These are phyloP conservation scores for Capsella bursapastoris DNA, from an alignment of 345 rosid species.

Conservation along the genomic window DNA sequence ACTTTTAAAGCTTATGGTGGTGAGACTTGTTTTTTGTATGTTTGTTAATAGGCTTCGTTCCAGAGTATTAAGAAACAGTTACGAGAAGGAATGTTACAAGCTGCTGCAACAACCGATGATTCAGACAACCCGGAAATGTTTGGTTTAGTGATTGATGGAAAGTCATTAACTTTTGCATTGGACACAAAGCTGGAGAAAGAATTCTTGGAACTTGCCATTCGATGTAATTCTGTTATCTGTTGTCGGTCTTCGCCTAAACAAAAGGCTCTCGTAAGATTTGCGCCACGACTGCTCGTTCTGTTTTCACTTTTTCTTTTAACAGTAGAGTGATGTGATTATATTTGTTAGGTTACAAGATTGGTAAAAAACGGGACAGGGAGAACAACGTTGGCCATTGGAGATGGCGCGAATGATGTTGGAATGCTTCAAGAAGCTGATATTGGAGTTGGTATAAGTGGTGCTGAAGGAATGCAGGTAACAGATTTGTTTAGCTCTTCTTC, in stretches of 20 bases:
- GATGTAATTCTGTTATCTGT: slow-evolving; percentile 78
- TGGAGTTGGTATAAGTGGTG: slow-evolving; percentile 94
- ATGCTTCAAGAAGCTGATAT: slow-evolving; percentile 99
- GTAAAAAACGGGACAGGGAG: slow-evolving; percentile 64
- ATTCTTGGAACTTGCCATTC: slow-evolving; percentile 68
- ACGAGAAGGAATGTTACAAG: slow-evolving; percentile 46
- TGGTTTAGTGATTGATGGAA: slow-evolving; percentile 89
- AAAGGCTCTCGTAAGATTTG: slow-evolving; percentile 87
- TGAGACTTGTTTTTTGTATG: not conserved
- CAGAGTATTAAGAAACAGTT: slow-evolving; percentile 61
- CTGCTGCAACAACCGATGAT: slow-evolving; percentile 20
- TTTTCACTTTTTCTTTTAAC: not conserved
- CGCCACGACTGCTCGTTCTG: not conserved
- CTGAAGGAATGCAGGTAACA: slow-evolving; percentile 93
- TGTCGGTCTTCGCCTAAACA: slow-evolving; percentile 94
- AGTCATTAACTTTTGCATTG: slow-evolving; percentile 69
- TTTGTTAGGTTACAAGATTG: slow-evolving; percentile 79
- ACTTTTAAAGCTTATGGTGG: not conserved
- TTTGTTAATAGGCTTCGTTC: slow-evolving; percentile 59
- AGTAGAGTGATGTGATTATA: slow-evolving; percentile 51
- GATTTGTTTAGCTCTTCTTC: not conserved
- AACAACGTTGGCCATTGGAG: slow-evolving; percentile 82
- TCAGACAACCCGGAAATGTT: slow-evolving; percentile 41
- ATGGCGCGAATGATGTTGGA: slow-evolving; percentile 95
- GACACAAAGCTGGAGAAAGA: slow-evolving; percentile 49